Evolutionary conservation across 768 basidiomycete species (phyloP).

Genomic region (Gymnopilus dilepis): DNA sequence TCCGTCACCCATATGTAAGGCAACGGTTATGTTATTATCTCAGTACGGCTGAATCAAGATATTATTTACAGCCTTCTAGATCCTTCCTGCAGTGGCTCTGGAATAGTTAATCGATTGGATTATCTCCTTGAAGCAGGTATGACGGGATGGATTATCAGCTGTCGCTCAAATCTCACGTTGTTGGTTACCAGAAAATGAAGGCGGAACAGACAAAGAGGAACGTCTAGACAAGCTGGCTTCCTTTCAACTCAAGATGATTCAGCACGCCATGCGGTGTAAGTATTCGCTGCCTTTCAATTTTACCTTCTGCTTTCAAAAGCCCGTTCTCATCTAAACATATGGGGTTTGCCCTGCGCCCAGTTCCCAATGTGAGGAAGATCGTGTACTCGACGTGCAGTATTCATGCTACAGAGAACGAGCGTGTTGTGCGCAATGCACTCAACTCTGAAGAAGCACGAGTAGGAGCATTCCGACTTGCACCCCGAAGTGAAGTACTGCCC

Average conservation of each 20-base stretch:
- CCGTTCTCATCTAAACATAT: constrained; percentile 25
- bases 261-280: constrained; percentile 94
- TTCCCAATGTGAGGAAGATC: constrained; percentile 77
- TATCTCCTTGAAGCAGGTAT: constrained; percentile 78
- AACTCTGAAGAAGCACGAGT: constrained; percentile 68
- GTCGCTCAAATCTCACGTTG: not conserved
- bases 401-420: constrained; percentile 91
- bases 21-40: constrained; percentile 9
- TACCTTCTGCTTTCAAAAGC: constrained; percentile 12
- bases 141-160: not conserved
- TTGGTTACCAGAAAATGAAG: constrained; percentile 55
- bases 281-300: constrained; percentile 23
- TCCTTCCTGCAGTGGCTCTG: constrained; percentile 95
- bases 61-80: constrained; percentile 73
- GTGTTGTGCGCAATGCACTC: constrained; percentile 80
- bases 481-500: constrained; percentile 70
- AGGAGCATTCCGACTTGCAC: constrained; percentile 72
- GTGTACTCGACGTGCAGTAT: constrained; percentile 99
- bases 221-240: constrained; percentile 83
- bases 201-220: constrained; percentile 61
- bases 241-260: constrained; percentile 91
- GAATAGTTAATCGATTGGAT: constrained; percentile 90
- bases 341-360: constrained; percentile 44
- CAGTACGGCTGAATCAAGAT: constrained; percentile 5
- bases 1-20: constrained; percentile 87